Base-by-base conservation (phyloP, 2,329 filamentous ascomycete species). In the Fonsecaea erecta region DNA sequence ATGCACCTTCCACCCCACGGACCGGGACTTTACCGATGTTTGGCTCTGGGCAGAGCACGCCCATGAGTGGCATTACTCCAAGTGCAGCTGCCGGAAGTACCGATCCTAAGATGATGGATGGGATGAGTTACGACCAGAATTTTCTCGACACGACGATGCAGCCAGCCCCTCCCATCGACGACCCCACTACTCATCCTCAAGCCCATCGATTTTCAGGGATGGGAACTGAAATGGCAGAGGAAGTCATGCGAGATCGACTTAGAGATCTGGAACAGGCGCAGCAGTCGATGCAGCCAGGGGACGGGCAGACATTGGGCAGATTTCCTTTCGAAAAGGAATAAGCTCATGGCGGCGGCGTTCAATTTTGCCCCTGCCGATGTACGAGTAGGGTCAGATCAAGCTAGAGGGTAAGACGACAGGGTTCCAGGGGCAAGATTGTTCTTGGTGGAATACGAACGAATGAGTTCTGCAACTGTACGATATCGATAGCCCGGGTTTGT, bases 61-160 rank as follows among this genome's bases (percentile, higher is more conserved):
- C 73, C 75, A 84, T 76, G 70, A 71, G 83, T 80, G 7, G 81
- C 79, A 1, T 78, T 77, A 67, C 84, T 75, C 64, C 74, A 21
- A 75, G 73, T 16, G 72, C 73, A 7, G 88, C 74, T 78, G 83
- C 53, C 77, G 83, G 70, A 30, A 69, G 71, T 61, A 68, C 69
- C 2, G 87, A 90, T 72, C 87, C 87, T 18, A 83, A 85, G 58
- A 87, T 89, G 82, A 79, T 90, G 62, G 88, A 91, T 73, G 88
- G 88, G 1, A 83, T 90, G 46, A 85, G 87, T 2, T 88, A 89
- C 71, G 82, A 85, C 37, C 75, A 81, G 46, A 84, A 87, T 66
- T 82, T 88, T 67, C 82, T 90, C 26, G 88, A 91, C 75, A 90
- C 87, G 1, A 89, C 88, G 1, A 83, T 84, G 57, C 79, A 84